Evolutionary conservation across 2,329 filamentous ascomycete genomes (phyloP), one percentile per base, ranked within the genome.

Genomic region (Colletotrichum echinochloae): DNA sequence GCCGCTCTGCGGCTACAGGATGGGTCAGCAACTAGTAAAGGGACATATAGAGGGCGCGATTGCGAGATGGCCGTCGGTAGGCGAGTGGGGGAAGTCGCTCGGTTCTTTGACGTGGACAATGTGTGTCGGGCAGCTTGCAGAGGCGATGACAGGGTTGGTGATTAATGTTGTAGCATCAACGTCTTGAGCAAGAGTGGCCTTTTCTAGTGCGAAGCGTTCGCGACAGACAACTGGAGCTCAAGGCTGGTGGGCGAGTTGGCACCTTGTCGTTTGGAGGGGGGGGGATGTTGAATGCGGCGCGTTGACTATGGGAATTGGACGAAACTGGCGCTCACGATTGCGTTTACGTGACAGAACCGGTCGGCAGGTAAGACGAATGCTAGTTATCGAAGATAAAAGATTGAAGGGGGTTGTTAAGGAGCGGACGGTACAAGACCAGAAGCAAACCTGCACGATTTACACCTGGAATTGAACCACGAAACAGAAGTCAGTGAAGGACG

Each of bases 401-500:
- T 72, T 74, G 60, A 68, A 71, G 52, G 28, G 28, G 48, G 52
- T 61, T 49, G 56, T 67, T 74, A 77, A 77, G 74, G 74, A 76
- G 73, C 74, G 75, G 75, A 75, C 75, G 74, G 75, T 74, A 64
- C 77, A 74, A 88, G 81, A 86, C 87, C 87, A 89, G 86, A 80
- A 68, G 82, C 80, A 83, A 86, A 84, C 84, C 79, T 79, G 49
- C 77, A 75, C 83, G 83, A 83, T 82, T 78, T 83, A 84, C 85
- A 79, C 78, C 86, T 83, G 86, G 87, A 86, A 87, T 87, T 84
- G 87, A 81, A 83, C 87, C 87, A 88, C 77, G 75, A 73, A 74
- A 74, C 71, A 65, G 69, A 70, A 67, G 65, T 61, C 56, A 65
- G 69, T 75, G 73, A 74, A 76, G 66, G 72, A 75, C 69, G 64